Percentiles rank a stretch among this genome's conserved stretches.
These are phyloP conservation scores for Trichomonas vaginalis DNA, from an alignment of 208 protist genomes.

Conservation along the genomic window DNA sequence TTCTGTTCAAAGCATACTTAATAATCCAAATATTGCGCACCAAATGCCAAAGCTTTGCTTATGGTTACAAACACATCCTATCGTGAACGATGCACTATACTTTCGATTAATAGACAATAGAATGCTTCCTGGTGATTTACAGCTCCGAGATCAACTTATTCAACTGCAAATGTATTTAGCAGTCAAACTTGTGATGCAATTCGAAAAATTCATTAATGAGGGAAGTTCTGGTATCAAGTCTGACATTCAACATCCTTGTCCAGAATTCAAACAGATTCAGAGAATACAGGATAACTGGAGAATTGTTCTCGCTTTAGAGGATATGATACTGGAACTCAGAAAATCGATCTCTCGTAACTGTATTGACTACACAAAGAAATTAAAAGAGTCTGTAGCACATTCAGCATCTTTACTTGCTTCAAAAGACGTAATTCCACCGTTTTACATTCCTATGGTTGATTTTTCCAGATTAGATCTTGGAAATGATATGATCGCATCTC, in stretches of 20 bases:
- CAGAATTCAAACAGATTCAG: neutral
- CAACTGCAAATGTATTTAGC: neutral
- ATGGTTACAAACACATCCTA: neutral
- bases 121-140: neutral
- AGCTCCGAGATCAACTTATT: neutral
- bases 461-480: neutral
- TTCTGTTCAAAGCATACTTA: neutral
- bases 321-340: neutral
- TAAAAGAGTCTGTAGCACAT: neutral
- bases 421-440: neutral
- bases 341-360: neutral
- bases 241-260: neutral
- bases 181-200: neutral
- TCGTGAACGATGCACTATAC: neutral
- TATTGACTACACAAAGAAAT: neutral
- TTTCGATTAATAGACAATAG: neutral
- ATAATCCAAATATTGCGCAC: neutral
- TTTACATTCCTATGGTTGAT: neutral
- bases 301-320: neutral
- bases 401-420: neutral
- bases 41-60: neutral
- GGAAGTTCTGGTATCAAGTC: neutral
- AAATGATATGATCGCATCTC: neutral
- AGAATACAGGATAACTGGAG: neutral
- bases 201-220: neutral